Evolutionary conservation across 1,139 yeast species (phyloP), one percentile per base, ranked within the genome.

Genomic region (Starmera stellimalicola): DNA sequence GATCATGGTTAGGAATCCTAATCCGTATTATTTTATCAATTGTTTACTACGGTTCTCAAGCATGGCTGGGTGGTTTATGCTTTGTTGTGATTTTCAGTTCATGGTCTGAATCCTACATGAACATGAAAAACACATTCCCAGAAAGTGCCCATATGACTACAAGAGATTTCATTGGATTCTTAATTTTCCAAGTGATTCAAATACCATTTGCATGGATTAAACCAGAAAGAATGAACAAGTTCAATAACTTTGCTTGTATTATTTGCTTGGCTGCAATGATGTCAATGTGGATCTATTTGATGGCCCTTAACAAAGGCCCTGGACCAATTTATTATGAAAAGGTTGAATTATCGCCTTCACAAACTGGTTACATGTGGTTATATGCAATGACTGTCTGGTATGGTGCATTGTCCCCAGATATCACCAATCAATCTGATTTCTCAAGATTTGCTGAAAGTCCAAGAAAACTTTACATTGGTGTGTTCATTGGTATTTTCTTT

Each of bases 391-490:
- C 54, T n/a, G 42, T 50, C 7, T 55, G 58, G 58, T 58, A 56
- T 34, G 58, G 61, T 14, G 50, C 54, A 16, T 33, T 62, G 12
- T 51, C 63, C 12, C 55, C 68, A 1, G 66, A 56, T 37, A 50
- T 62, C 19, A 54, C 69, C 18, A 67, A 68, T 43, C 66, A 63
- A 39, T 48, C 65, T 26, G 73, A 68, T 43, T 67, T 52, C 40
- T 54, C 70, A 5, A 50, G 73, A 38, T 68, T 65, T 48, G 55
- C 58, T 18, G 38, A 41, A 14, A 37, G 47, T 17, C 40, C 39
- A 24, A 45, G 38, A 31, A 43, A 48, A 29, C 41, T 49, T 1
- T 29, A 41, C 20, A 17, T 37, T 35, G 56, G 60, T 39, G 37
- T 50, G 26, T 31, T 52, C 37, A 34, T 55, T 24, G 50, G 58